phyloP scores from a whole-genome alignment of 2,329 filamentous ascomycete genomes.

The Colletotrichum horii region DNA sequence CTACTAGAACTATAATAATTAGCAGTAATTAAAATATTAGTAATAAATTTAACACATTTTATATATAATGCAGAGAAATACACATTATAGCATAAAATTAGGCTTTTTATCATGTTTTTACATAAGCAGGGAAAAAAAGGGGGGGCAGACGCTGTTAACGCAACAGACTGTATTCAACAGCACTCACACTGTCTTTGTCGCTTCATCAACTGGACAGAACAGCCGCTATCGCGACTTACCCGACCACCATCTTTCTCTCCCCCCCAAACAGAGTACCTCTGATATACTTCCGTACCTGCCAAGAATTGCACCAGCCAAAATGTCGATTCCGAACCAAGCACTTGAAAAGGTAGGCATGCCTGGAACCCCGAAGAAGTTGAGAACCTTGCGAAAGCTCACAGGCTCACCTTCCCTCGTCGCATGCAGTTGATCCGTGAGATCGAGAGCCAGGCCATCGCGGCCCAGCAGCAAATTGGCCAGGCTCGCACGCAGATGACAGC shows the following conservation, averaged over 20 bases:
- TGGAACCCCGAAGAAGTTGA: neutral
- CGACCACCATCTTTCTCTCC: neutral
- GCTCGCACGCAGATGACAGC: constrained; percentile 83
- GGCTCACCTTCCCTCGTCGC: constrained; percentile 1
- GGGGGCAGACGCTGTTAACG: no score
- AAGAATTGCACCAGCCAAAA: constrained; percentile 45
- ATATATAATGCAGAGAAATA: no score
- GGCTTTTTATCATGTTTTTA: no score
- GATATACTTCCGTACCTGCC: neutral
- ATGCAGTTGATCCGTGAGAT: constrained; percentile 88
- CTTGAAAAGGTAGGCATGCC: constrained; percentile 77
- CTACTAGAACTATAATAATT: no score
- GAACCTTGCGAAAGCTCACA: neutral
- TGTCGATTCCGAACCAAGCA: constrained; percentile 95
- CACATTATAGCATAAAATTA: no score
- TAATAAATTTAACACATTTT: no score
- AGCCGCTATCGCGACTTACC: neutral
- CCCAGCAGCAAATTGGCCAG: constrained; percentile 90
- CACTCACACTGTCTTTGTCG: neutral
- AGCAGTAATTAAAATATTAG: no score
- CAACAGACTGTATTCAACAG: no score
- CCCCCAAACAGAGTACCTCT: neutral
- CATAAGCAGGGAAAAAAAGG: no score
- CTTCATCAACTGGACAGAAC: neutral
- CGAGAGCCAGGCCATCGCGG: constrained; percentile 83